A percentile compares a stretch with the other conserved stretches of the same genome.
Evolutionary conservation across 2,329 filamentous ascomycete species (phyloP).

Genomic region (Apiospora pterosperma): DNA sequence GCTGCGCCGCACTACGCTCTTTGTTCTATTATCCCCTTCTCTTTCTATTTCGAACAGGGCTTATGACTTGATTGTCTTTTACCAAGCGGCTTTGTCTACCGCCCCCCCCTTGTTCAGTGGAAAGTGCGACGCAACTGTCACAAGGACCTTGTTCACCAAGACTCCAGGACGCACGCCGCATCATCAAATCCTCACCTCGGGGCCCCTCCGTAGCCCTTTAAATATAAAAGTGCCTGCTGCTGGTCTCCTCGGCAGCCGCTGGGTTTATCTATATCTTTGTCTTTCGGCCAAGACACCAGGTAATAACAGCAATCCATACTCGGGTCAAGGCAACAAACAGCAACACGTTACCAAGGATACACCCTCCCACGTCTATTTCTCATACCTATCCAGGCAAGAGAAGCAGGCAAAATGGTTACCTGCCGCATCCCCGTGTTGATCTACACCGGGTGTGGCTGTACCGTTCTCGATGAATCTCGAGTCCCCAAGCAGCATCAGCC

Average conservation of each 20-base stretch:
- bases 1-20: background rate
- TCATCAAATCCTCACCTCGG: background rate
- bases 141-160: background rate
- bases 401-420: background rate
- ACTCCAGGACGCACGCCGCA: background rate
- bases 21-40: background rate
- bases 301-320: background rate
- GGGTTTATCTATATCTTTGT: background rate
- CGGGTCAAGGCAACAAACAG: background rate
- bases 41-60: background rate
- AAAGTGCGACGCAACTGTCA: background rate
- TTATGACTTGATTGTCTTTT: background rate
- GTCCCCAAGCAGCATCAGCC: background rate
- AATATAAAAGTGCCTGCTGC: background rate
- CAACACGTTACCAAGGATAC: background rate
- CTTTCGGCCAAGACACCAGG: background rate
- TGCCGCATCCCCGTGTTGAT: background rate
- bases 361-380: background rate
- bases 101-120: background rate
- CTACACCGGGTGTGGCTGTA: constrained; percentile 1
- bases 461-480: background rate
- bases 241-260: background rate
- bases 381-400: background rate
- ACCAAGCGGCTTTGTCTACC: background rate
- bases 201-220: background rate